Evolutionary conservation across 371 early-diverging fungal genomes (phyloP), one percentile per base, ranked within the genome.

Genomic region (Mortierella sp.): DNA sequence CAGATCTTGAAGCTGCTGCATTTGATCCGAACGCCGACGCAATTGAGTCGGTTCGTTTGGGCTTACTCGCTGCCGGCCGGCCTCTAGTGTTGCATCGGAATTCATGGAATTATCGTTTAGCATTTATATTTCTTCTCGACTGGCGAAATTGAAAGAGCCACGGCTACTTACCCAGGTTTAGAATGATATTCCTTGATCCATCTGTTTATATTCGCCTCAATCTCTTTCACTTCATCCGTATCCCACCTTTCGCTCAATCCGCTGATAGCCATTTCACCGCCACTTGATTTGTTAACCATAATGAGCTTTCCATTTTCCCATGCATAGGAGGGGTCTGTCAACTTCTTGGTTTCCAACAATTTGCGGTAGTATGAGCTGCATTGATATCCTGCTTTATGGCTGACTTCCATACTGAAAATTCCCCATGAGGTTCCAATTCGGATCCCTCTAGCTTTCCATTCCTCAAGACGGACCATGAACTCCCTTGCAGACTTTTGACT

Each of bases 371-470:
- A 88, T 15, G 87, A 84, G 79, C 90, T 92, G 71, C 92, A 92
- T 65, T 89, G 90, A 63, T 92, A 92, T 22, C 92, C 92, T 9
- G 89, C 91, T 69, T 89, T 85, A 61, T 90, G 88, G 13, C 88
- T 87, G 58, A 92, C 86, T 2, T 80, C 81, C 74, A 79, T 79
- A 66, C 90, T 89, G 67, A 92, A 90, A 19, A 90, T 53, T 0
- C 92, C 92, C 92, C 92, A 92, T 0, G 88, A 83, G 4, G 86
- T 77, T 21, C 92, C 92, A 40, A 90, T 85, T 28, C 87, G 84
- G 64, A 85, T 87, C 0, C 87, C 87, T 11, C 84, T 75, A 1
- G 66, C 68, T 40, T 86, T 83, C 88, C 90, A 92, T 67, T 87
- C 89, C 9, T 87, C 67, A 40, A 90, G 85, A 69, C 90, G 83